Evolutionary conservation across 352 stramenopile genomes (phyloP), one percentile per base, ranked within the genome.

Genomic region (Elongisporangium senticosum): DNA sequence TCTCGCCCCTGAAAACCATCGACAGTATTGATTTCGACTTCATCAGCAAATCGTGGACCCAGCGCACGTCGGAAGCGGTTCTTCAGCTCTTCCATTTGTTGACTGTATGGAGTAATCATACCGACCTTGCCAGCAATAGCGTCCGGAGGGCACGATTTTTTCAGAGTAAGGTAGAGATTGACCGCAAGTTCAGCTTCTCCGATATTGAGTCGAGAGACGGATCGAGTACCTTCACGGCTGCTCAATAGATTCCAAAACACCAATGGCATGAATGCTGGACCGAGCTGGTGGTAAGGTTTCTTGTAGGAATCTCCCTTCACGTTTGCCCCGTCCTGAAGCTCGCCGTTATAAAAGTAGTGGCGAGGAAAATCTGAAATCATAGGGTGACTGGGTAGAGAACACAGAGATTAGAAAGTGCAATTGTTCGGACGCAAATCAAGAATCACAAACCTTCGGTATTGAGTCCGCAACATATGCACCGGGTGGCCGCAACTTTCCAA

Each of bases 1-100:
- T 96, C 87, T 40, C 87, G 77, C n/a, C 88, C 90, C 66, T 97
- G 90, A 54, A 97, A 96, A 4, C 89, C 91, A 48, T 97, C 90
- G 39, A 97, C 89, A 3, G 89, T 97, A 61, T 96, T 97, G 70
- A 97, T 90, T 69, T 97, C 90, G 2, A 97, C 81, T 51, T 95
- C 86, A 64, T 83, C 67, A 23, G 90, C 74, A 49, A 75, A 95
- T 4, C 71, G 74, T 13, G 91, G 76, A n/a, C 81, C 84, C 14
- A 93, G 67, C 11, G 69, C 63, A 17, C 64, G 65, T 2, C 68
- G 68, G 49, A 96, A 96, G 0, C 71, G 68, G 19, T 69, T 83
- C 20, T 64, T 68, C 4, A 95, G 61, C 59, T 95, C 85, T n/a
- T 95, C 84, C 82, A 95, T 89, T 74, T 96, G 87, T 53, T 93